These are phyloP conservation scores for Alternaria longipes DNA, from an alignment of 2,329 filamentous ascomycete species.

Conservation along the genomic window DNA sequence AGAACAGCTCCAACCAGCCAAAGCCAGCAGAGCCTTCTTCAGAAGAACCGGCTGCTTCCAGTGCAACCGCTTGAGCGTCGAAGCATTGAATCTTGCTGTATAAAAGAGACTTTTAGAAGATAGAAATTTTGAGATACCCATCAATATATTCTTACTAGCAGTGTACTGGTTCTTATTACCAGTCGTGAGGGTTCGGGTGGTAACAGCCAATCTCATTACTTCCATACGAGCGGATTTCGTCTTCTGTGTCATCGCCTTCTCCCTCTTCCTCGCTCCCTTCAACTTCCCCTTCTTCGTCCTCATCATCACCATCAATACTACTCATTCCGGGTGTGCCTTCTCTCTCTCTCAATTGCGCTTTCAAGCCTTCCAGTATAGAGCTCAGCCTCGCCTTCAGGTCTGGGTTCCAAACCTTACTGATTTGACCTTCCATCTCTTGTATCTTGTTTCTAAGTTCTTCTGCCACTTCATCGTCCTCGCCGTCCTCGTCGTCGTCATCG, in stretches of 20 bases:
- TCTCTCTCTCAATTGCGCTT: constrained; percentile 38
- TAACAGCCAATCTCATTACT: background rate
- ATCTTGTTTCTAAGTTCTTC: constrained; percentile 48
- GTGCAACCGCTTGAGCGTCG: background rate
- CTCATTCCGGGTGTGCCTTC: constrained; percentile 10
- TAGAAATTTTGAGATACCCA: constrained; percentile 16
- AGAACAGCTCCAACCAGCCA: background rate
- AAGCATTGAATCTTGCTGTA: background rate
- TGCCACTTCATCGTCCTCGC: constrained; percentile 32
- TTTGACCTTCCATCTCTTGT: constrained; percentile 46
- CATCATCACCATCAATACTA: background rate
- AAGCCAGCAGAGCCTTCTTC: background rate
- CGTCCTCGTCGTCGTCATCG: constrained; percentile 37
- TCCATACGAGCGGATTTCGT: background rate
- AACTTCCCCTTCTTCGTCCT: background rate
- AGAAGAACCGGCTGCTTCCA: background rate
- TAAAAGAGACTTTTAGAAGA: background rate
- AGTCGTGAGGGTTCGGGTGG: background rate
- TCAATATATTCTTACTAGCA: constrained; percentile 9
- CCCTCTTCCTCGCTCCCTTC: background rate
- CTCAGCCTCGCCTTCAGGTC: constrained; percentile 45
- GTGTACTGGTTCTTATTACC: accelerated
- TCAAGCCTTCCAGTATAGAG: constrained; percentile 43
- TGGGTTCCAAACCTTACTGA: constrained; percentile 46
- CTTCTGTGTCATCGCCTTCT: background rate